These are phyloP conservation scores for Phytophthora foliorum DNA, from an alignment of 352 stramenopile species.

Conservation along the genomic window DNA sequence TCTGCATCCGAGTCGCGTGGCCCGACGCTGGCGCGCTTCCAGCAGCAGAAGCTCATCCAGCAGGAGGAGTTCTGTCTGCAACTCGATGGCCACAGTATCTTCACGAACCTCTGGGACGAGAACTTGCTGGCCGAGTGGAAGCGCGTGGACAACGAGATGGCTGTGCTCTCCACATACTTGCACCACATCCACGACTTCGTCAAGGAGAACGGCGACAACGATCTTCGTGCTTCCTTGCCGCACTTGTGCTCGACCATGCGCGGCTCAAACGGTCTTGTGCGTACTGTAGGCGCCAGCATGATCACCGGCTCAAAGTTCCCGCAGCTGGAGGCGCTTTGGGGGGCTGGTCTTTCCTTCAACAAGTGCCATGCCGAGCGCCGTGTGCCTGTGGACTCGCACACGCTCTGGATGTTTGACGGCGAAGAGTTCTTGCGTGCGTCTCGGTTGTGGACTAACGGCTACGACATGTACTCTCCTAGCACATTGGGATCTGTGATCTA, in stretches of 20 bases:
- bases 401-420: conserved; percentile 82
- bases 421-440: conserved; percentile 76
- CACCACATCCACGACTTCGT: conserved; percentile 89
- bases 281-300: conserved; percentile 85
- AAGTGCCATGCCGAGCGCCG: conserved; percentile 87
- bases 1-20: conserved; percentile 77
- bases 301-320: conserved; percentile 79
- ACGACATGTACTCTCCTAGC: conserved; percentile 79
- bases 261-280: conserved; percentile 71
- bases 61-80: conserved; percentile 89
- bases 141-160: conserved; percentile 86
- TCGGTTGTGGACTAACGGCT: conserved; percentile 71
- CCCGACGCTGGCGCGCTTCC: conserved; percentile 81
- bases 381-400: conserved; percentile 81
- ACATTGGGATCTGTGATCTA: conserved; percentile 69
- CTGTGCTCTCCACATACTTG: conserved; percentile 82
- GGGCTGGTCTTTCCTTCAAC: conserved; percentile 82
- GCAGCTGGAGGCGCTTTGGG: conserved; percentile 79
- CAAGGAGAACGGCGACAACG: conserved; percentile 83
- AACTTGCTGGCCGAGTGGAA: conserved; percentile 81
- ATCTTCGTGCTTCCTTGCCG: conserved; percentile 59
- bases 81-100: conserved; percentile 87
- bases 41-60: conserved; percentile 81
- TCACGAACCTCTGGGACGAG: conserved; percentile 87
- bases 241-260: conserved; percentile 83